phyloP scores from a whole-genome alignment of 371 early-diverging fungal genomes.

The Mortierella sp. region DNA sequence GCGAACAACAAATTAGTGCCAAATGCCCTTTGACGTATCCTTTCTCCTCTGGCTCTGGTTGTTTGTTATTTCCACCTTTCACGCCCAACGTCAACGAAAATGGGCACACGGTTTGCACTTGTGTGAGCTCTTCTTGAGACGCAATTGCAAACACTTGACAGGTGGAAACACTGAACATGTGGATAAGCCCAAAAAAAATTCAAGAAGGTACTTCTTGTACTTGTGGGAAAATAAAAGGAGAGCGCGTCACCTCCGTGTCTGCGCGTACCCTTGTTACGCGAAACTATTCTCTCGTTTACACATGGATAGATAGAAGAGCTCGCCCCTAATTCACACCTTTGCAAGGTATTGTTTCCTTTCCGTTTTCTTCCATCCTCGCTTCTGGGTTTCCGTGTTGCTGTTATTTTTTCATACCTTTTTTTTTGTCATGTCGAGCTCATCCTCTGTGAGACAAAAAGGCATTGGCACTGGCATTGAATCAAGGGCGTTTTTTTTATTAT shows the following conservation, averaged over 20 bases:
- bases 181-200: not conserved
- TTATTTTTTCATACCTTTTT: not conserved
- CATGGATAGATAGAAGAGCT: conserved; percentile 7
- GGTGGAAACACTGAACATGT: not conserved
- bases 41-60: not conserved
- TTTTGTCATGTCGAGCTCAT: not conserved
- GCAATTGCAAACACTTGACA: not conserved
- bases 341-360: not conserved
- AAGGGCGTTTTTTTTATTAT: not conserved
- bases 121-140: not conserved
- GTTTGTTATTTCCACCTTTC: not conserved
- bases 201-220: too few species aligned
- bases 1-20: too few species aligned
- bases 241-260: too few species aligned
- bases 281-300: not conserved
- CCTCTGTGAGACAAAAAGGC: too few species aligned
- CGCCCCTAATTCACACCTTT: not conserved
- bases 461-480: too few species aligned
- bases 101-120: too few species aligned
- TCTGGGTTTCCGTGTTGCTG: not conserved
- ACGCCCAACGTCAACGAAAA: too few species aligned
- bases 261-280: not conserved
- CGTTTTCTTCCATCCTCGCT: not conserved
- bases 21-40: not conserved
- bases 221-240: not conserved